A percentile compares a stretch with the other conserved stretches of the same genome.
phyloP scores from a whole-genome alignment of 306 rosid species.

The Cicer arietinum region DNA sequence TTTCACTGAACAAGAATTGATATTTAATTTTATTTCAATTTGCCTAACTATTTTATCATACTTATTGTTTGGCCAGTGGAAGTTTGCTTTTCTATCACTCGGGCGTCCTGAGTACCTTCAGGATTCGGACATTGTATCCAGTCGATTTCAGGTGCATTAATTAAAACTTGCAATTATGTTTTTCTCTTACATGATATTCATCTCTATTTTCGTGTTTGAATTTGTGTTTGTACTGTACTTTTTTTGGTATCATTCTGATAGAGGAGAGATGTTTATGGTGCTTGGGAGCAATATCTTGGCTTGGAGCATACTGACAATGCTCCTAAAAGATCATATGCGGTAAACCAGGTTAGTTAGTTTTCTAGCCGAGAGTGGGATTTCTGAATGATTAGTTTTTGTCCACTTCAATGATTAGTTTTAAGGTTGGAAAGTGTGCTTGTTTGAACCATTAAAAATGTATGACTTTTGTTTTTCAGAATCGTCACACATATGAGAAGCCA shows the following conservation, averaged over 20 bases:
- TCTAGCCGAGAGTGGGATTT: constrained; percentile 4
- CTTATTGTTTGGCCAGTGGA: constrained; percentile 65
- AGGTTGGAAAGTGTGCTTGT: constrained; percentile 19
- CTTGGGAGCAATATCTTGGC: constrained; percentile 96
- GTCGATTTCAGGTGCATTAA: constrained; percentile 73
- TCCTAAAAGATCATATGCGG: constrained; percentile 77
- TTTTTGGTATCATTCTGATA: constrained; percentile 36
- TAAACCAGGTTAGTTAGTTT: constrained; percentile 62
- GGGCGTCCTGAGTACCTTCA: constrained; percentile 90
- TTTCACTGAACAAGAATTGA: not conserved
- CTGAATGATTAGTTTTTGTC: constrained; percentile 16
- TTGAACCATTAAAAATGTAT: constrained; percentile 26
- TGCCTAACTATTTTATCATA: constrained; percentile 8
- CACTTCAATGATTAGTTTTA: not conserved
- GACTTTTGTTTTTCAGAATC: constrained; percentile 65
- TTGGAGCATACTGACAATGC: constrained; percentile 86
- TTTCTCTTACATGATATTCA: not conserved
- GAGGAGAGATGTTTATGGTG: constrained; percentile 94
- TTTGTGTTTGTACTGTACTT: not conserved
- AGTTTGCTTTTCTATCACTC: constrained; percentile 80
- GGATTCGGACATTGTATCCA: constrained; percentile 76
- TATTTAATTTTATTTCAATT: constrained; percentile 6
- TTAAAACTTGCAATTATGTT: constrained; percentile 13
- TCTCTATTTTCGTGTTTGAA: constrained; percentile 24
- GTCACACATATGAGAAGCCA: constrained; percentile 88